These are phyloP conservation scores for Trichoderma atroviride DNA, from an alignment of 2,329 filamentous ascomycete genomes.

Conservation along the genomic window DNA sequence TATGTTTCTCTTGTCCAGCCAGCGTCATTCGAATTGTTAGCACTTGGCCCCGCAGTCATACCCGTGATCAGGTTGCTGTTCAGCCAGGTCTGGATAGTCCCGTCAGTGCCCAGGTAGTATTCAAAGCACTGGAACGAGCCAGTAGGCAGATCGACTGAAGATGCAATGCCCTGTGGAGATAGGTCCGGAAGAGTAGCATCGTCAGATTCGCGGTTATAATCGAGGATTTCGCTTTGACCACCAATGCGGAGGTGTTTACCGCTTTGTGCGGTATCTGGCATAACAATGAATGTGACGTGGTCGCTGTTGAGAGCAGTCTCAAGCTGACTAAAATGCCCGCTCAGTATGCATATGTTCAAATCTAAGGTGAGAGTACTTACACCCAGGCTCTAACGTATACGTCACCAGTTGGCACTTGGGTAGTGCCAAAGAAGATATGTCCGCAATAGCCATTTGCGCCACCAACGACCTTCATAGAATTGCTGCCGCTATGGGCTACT, in stretches of 20 bases:
- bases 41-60: slow-evolving; percentile 17
- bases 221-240: slow-evolving; percentile 20
- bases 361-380: slow-evolving; percentile 2
- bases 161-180: slow-evolving; percentile 21
- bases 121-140: slow-evolving; percentile 23
- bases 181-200: slow-evolving; percentile 20
- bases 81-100: slow-evolving; percentile 19
- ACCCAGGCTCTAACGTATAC: slow-evolving; percentile 21
- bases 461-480: slow-evolving; percentile 22
- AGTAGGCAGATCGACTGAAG: slow-evolving; percentile 13
- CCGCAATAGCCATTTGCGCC: slow-evolving; percentile 22
- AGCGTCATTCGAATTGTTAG: slow-evolving; percentile 16
- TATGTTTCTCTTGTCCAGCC: slow-evolving; percentile 13
- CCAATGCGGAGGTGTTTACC: slow-evolving; percentile 14
- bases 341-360: neutral
- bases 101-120: slow-evolving; percentile 17
- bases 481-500: slow-evolving; percentile 21
- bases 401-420: slow-evolving; percentile 13
- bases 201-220: slow-evolving; percentile 24
- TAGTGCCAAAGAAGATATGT: slow-evolving; percentile 24
- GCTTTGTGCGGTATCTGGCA: slow-evolving; percentile 14
- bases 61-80: slow-evolving; percentile 9
- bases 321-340: neutral
- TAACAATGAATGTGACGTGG: slow-evolving; percentile 20
- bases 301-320: slow-evolving; percentile 16